A percentile compares a stretch with the other conserved stretches of the same genome.
phyloP scores from a whole-genome alignment of 805 yeast genomes.

The Cyberlindnera subsufficiens region DNA sequence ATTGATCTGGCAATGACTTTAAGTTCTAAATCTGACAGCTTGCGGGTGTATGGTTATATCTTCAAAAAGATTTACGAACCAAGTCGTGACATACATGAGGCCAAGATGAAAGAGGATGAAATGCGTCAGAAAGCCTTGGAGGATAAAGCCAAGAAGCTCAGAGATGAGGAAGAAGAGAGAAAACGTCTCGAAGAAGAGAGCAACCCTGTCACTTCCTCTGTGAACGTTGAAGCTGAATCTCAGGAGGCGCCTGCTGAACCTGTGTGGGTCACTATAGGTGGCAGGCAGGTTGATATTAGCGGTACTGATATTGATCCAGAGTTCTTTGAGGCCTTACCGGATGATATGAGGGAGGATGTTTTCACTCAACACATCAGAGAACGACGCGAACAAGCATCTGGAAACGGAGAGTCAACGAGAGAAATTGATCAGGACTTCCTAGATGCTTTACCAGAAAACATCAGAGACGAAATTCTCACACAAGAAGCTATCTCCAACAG shows the following conservation, averaged over 20 bases:
- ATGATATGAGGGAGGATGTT: conserved; percentile 89
- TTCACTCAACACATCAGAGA: conserved; percentile 79
- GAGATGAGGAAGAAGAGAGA: conserved; percentile 26
- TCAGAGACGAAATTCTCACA: conserved; percentile 57
- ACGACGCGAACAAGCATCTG: conserved; percentile 52
- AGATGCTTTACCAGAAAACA: conserved; percentile 65
- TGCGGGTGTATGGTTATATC: conserved; percentile 35
- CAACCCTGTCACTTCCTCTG: conserved; percentile 4
- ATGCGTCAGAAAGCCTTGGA: conserved; percentile 15
- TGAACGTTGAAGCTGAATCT: conserved; percentile 17
- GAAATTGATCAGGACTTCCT: conserved; percentile 79
- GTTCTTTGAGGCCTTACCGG: conserved; percentile 84
- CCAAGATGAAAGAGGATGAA: conserved; percentile 9
- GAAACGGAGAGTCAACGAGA: conserved; percentile 39
- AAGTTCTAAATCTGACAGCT: conserved; percentile 35
- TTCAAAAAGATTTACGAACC: conserved; percentile 42
- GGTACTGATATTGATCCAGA: conserved; percentile 92
- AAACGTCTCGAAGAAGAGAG: conserved; percentile 22
- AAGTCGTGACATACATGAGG: conserved; percentile 36
- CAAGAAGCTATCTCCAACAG: conserved; percentile 46
- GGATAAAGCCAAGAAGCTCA: conserved; percentile 18
- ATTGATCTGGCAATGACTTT: conserved; percentile 47
- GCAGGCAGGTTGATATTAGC: conserved; percentile 73
- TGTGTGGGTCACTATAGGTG: conserved; percentile 67
- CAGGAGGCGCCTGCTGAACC: conserved; percentile 36